These are phyloP conservation scores for Nannochloropsis salina DNA, from an alignment of 108 stramenopile species.

Conservation along the genomic window DNA sequence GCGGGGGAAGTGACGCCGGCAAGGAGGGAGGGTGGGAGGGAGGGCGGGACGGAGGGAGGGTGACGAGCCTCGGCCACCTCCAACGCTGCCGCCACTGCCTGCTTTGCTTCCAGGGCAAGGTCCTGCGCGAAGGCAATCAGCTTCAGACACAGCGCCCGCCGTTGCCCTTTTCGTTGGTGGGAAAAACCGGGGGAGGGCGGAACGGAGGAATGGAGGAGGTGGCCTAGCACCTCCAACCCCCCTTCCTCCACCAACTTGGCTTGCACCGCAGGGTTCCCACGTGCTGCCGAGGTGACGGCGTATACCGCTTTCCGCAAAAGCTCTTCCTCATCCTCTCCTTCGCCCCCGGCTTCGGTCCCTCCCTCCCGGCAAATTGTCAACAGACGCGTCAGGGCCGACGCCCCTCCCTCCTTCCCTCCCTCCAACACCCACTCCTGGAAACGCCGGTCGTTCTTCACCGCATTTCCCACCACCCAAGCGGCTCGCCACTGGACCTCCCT, in stretches of 20 bases:
- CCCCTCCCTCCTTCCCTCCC: conserved; percentile 32
- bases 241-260: conserved; percentile 24
- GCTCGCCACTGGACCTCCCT: conserved; percentile 64
- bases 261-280: conserved; percentile 30
- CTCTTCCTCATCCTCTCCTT: neutral
- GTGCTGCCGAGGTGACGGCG: conserved; percentile 28
- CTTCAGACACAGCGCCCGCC: conserved; percentile 25
- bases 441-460: conserved; percentile 81
- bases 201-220: conserved; percentile 16
- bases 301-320: conserved; percentile 30
- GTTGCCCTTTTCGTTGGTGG: neutral
- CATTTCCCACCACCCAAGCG: conserved; percentile 77
- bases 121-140: conserved; percentile 25
- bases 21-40: neutral
- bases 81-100: conserved; percentile 24
- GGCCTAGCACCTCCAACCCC: conserved; percentile 29
- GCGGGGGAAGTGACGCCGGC: neutral
- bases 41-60: neutral
- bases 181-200: neutral
- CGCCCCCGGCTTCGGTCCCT: neutral
- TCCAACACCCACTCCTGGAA: conserved; percentile 73
- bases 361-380: conserved; percentile 20
- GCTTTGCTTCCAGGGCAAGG: conserved; percentile 27
- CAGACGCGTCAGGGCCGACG: conserved; percentile 30
- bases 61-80: conserved; percentile 23